Conservation (phyloP, 805 yeast genomes). For the Nematodospora valgi region DNA sequence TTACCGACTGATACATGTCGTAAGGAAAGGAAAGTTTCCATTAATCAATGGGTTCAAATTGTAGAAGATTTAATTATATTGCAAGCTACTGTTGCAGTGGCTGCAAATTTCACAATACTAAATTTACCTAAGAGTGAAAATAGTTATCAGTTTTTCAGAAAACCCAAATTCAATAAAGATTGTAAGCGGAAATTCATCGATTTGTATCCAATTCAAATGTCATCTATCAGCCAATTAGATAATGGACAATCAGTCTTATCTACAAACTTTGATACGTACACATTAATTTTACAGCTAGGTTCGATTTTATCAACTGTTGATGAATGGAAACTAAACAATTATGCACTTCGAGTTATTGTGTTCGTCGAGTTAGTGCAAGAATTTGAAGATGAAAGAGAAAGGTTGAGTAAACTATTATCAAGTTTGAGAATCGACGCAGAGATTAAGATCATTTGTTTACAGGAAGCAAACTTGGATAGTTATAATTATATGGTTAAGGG, state of each 20-base stretch:
- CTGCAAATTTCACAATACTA: constrained; percentile 75
- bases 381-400: constrained; percentile 60
- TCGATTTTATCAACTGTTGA: constrained; percentile 92
- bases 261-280: constrained; percentile 93
- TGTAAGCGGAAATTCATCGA: constrained; percentile 62
- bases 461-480: constrained; percentile 48
- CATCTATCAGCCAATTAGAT: constrained; percentile 67
- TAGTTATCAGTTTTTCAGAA: background rate
- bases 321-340: constrained; percentile 75
- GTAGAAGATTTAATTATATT: constrained; percentile 85
- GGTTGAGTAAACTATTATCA: constrained; percentile 62
- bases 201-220: constrained; percentile 95
- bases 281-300: constrained; percentile 88
- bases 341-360: constrained; percentile 73
- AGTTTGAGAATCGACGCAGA: constrained; percentile 84
- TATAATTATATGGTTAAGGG: constrained; percentile 83
- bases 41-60: constrained; percentile 86
- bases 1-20: constrained; percentile 81
- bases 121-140: constrained; percentile 50
- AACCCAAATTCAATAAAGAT: constrained; percentile 8
- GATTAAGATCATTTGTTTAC: constrained; percentile 69
- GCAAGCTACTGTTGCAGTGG: constrained; percentile 91
- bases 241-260: constrained; percentile 70
- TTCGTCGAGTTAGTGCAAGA: constrained; percentile 81
- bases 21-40: constrained; percentile 63